Conservation (phyloP, 331 rosid species). For the Acacia pycnantha region DNA sequence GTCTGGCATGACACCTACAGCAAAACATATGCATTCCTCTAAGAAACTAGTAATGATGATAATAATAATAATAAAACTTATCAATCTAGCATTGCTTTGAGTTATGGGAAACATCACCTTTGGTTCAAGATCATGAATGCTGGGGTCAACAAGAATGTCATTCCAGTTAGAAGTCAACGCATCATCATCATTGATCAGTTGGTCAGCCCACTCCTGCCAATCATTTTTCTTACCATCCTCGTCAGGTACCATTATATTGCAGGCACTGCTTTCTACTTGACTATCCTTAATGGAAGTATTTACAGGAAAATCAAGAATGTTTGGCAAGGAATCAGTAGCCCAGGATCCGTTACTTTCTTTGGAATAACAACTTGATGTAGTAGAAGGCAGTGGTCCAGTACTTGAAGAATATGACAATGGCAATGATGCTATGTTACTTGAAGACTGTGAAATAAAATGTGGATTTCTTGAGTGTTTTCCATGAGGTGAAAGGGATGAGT, state of each 20-base stretch:
- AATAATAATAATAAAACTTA: not conserved
- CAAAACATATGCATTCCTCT: conserved; percentile 36
- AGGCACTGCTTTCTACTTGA: conserved; percentile 65
- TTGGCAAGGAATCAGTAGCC: conserved; percentile 70
- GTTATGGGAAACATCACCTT: conserved; percentile 54
- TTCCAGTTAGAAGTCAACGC: conserved; percentile 79
- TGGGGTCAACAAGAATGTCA: conserved; percentile 73
- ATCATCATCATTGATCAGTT: conserved; percentile 78
- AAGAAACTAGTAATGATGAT: conserved; percentile 24
- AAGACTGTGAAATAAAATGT: conserved; percentile 63
- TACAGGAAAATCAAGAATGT: conserved; percentile 71
- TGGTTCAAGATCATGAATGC: conserved; percentile 74
- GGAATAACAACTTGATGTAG: conserved; percentile 52
- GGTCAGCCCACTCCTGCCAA: conserved; percentile 99
- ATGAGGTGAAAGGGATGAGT: conserved; percentile 67
- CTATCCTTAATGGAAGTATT: conserved; percentile 58
- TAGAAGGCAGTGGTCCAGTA: conserved; percentile 50
- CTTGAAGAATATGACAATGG: conserved; percentile 63
- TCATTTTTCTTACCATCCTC: conserved; percentile 68
- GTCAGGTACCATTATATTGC: conserved; percentile 63
- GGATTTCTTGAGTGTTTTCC: conserved; percentile 51
- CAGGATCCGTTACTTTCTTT: conserved; percentile 66
- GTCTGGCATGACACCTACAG: conserved; percentile 62
- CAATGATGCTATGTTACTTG: conserved; percentile 44
- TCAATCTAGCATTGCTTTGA: conserved; percentile 26